Evolutionary conservation across 2,329 filamentous ascomycete genomes (phyloP), one percentile per base, ranked within the genome.

Genomic region (Xylaria sp.): DNA sequence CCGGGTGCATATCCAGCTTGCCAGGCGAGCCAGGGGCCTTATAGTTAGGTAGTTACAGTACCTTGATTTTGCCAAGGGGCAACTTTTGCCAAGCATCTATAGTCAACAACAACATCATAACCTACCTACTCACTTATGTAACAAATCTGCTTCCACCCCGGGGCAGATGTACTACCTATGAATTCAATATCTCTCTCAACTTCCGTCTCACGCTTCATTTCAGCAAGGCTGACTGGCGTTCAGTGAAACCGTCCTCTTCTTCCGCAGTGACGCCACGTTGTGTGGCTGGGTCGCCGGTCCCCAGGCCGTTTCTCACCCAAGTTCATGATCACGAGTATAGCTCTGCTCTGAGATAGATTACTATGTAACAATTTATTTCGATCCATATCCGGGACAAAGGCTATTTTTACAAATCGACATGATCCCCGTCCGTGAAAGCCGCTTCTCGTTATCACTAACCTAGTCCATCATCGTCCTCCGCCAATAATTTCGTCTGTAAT

Each of bases 401-500:
- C n/a, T 55, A 36, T 55, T 55, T 55, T 56, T 25, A 39, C 34
- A 56, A 39, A 56, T 41, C 13, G 4, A 10, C 13, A n/a, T 2
- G 34, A 28, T 9, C 15, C 34, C 15, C 6, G 2, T 15, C 13
- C 12, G 13, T n/a, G 20, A 56, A n/a, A 34, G 18, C 23, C 10
- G 53, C 23, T 41, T 18, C 25, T 52, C 43, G 12, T 18, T 36
- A 6, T 53, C 25, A 30, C 15, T 53, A 59, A 36, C 39, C 34
- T 60, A 4, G n/a, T n/a, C n/a, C n/a, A n/a, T n/a, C n/a, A n/a
- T 8, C 34, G 2, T 45, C 23, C 18, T 28, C 28, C 13, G 34
- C 62, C 55, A 65, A 60, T 65, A 15, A 60, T 15, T 8, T 45
- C 15, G 34, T 36, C 20, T 34, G 13, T 25, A 53, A 32, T 52